phyloP scores from a whole-genome alignment of 2,329 filamentous ascomycete genomes.

The Xylariaceae sp. region DNA sequence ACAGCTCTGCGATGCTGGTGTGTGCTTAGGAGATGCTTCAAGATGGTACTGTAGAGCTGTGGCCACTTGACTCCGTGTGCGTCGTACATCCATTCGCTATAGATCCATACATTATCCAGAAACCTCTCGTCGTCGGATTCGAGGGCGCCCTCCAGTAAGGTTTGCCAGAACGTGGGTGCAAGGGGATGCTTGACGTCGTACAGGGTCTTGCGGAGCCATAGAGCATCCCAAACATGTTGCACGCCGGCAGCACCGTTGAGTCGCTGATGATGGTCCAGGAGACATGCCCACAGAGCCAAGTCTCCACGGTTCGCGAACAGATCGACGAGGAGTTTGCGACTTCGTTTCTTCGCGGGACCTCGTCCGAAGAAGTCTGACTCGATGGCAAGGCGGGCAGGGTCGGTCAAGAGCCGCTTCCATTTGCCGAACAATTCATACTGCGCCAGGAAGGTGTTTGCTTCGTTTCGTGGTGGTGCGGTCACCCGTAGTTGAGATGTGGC shows the following conservation, averaged over 20 bases:
- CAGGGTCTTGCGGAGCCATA: slow-evolving; percentile 26
- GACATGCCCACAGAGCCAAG: slow-evolving; percentile 22
- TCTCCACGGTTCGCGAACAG: slow-evolving; percentile 19
- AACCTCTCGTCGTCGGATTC: slow-evolving; percentile 20
- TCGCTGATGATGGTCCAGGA: slow-evolving; percentile 24
- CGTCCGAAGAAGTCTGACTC: slow-evolving; percentile 24
- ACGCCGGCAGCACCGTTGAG: slow-evolving; percentile 21
- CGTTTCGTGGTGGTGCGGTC: no score
- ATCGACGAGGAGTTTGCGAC: slow-evolving; percentile 18
- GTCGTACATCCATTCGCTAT: slow-evolving; percentile 35
- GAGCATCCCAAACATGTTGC: slow-evolving; percentile 20
- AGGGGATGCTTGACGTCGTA: slow-evolving; percentile 18
- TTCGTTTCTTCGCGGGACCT: slow-evolving; percentile 17
- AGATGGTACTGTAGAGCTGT: slow-evolving; percentile 38
- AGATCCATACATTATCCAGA: slow-evolving; percentile 28
- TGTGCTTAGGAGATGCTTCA: slow-evolving; percentile 35
- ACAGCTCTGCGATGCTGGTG: slow-evolving; percentile 31
- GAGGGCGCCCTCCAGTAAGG: slow-evolving; percentile 27
- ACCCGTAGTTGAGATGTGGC: no score
- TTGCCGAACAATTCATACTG: slow-evolving; percentile 19
- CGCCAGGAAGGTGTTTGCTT: slow-evolving; percentile 9
- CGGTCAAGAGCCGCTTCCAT: slow-evolving; percentile 19
- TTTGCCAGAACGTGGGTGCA: slow-evolving; percentile 21
- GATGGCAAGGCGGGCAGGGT: slow-evolving; percentile 19
- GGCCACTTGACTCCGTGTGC: slow-evolving; percentile 39